Base-by-base conservation (phyloP, 2,329 filamentous ascomycete genomes). In the Fusarium denticulatum region DNA sequence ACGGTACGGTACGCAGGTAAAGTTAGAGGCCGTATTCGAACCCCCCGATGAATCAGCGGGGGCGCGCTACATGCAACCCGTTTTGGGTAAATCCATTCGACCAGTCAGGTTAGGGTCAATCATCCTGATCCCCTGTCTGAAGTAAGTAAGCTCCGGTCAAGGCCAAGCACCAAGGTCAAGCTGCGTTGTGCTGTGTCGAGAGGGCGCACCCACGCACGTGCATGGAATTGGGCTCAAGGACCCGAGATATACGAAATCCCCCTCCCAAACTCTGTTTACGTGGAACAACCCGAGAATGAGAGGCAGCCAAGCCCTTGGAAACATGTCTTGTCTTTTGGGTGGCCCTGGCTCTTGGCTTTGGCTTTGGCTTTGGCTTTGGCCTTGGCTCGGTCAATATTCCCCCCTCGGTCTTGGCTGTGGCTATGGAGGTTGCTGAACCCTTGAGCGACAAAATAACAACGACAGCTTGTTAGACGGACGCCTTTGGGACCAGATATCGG, bases 161-260 rank as follows among this genome's bases (percentile, higher is more conserved):
- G 30, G 60, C 24, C 37, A 15, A 36, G 52, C n/a, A n/a, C n/a
- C n/a, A n/a, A n/a, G n/a, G n/a, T n/a, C n/a, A 11, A n/a, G 28
- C 7, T 36, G 39, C n/a, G 42, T 30, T 63, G 43, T 50, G 46
- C 39, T 65, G 40, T 36, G 26, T 61, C 56, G 42, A 59, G 53
- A 46, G 36, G 60, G 24, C 24, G 24, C 39, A 40, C 39, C 42
- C 42, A 63, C 43, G 43, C 53, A 67, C 50, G 60, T 60, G 71
- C 71, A 65, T 71, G 70, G 7, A 53, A 53, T 53, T 53, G 50
- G 34, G 67, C 55, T 46, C 37, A 62, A 74, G 74, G 74, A 74
- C 43, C 75, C 50, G 50, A 53, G 75, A 77, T 64, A 76, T 77
- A 77, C 75, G 75, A 77, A 77, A 76, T 77, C 68, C 58, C 58